Base-by-base conservation (phyloP, 176 grass and related monocot species). In the Coix lacrymajobi region DNA sequence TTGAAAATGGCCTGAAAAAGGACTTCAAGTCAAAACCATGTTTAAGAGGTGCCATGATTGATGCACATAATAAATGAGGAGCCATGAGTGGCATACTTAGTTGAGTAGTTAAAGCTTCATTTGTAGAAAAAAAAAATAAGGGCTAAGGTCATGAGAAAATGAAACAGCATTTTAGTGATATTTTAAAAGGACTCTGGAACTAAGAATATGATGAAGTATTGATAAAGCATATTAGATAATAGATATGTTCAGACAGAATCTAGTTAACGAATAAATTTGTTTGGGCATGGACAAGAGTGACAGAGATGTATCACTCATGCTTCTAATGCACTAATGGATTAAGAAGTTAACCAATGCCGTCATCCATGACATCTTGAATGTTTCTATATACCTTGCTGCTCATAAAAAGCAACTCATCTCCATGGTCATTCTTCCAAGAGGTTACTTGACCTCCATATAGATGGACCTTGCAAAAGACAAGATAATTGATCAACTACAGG, bases 361-460 rank as follows among this genome's bases (percentile, higher is more conserved):
- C 72, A 86, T 66, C 61, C 34, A 63, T 83, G 72, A 77, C 73
- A 62, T 73, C 73, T 65, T 62, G 15, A 77, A 73, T 81, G 25
- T 8, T 66, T 73, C 7, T 33, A 8, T 63, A 92, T 44, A 44
- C 92, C 85, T 92, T 94, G 80, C 78, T 94, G 79, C 92, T 94
- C 60, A 94, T 78, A 83, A 94, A 94, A 85, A 94, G 90, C 75
- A 94, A 80, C 57, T 94, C 92, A 61, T 94, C 81, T 22, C 85
- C 76, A 75, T 84, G 90, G 34, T 85, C 87, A 88, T 90, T 94
- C 84, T 94, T 94, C 92, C 92, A 94, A 68, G 92, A 94, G 36
- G 85, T 92, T 63, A 94, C 92, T 85, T 94, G 92, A 66, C 90
- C 92, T 44, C 92, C 92, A 84, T 94, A 92, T 30, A 92, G 40